Percentiles rank a stretch among this genome's conserved stretches.
phyloP scores from a whole-genome alignment of 208 protist species.

The Trypanosoma cruzi region DNA sequence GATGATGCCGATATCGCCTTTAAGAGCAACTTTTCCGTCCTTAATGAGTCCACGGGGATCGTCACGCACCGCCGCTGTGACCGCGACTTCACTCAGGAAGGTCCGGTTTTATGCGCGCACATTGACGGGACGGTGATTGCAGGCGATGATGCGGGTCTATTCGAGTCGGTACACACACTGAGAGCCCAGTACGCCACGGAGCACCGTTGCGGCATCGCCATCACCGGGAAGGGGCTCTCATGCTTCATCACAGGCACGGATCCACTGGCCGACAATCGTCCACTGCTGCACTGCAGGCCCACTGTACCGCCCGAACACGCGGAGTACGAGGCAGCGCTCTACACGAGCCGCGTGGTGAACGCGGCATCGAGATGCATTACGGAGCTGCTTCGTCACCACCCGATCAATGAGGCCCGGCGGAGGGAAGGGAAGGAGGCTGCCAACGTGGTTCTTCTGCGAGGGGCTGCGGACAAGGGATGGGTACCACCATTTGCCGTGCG shows the following conservation, averaged over 20 bases:
- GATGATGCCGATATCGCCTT: constrained; percentile 73
- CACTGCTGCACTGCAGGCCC: constrained; percentile 49
- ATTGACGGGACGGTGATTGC: constrained; percentile 47
- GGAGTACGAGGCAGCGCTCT: constrained; percentile 50
- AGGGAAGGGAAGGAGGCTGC: constrained; percentile 41
- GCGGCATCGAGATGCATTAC: constrained; percentile 52
- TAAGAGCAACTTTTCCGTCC: constrained; percentile 75
- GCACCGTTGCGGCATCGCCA: constrained; percentile 71
- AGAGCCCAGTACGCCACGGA: constrained; percentile 69
- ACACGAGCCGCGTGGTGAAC: constrained; percentile 70
- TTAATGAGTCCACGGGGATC: constrained; percentile 34
- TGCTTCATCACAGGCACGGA: constrained; percentile 74
- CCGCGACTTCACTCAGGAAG: constrained; percentile 66
- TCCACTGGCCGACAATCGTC: constrained; percentile 50
- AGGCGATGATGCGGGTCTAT: constrained; percentile 34
- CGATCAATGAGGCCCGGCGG: constrained; percentile 51
- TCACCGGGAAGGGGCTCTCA: constrained; percentile 63
- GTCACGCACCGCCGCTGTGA: constrained; percentile 71
- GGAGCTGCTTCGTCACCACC: constrained; percentile 39
- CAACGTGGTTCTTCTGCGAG: constrained; percentile 68
- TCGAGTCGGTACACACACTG: constrained; percentile 31
- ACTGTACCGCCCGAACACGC: constrained; percentile 41
- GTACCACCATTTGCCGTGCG: constrained; percentile 59
- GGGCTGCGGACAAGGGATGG: constrained; percentile 67
- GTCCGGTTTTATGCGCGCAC: constrained; percentile 46